A percentile compares a stretch with the other conserved stretches of the same genome.
phyloP scores from a whole-genome alignment of 768 basidiomycete genomes.

The Suillus paluster region DNA sequence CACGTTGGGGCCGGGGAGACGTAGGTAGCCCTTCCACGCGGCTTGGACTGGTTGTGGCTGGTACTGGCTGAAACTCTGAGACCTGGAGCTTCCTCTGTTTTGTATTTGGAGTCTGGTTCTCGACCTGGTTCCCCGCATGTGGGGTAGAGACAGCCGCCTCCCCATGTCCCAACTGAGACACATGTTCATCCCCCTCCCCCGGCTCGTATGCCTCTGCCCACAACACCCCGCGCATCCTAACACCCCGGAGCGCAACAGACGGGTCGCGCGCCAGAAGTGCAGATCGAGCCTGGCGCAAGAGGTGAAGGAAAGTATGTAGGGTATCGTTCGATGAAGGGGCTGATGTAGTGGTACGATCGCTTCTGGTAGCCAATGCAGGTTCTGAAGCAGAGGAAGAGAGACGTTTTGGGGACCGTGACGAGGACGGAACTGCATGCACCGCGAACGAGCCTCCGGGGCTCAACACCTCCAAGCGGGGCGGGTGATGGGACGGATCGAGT shows the following conservation, averaged over 20 bases:
- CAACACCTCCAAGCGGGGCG: conserved; percentile 62
- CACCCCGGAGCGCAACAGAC: conserved; percentile 1
- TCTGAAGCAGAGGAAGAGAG: conserved; percentile 4
- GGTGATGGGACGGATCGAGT: conserved; percentile 37
- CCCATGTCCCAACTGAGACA: neutral
- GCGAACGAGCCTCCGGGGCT: conserved; percentile 82
- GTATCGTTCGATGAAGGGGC: neutral
- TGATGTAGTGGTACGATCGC: neutral
- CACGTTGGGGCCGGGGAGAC: conserved; percentile 25
- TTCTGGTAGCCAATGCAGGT: neutral
- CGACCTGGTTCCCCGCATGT: neutral
- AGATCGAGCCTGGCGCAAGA: conserved; percentile 1
- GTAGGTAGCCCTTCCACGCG: neutral
- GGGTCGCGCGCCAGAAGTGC: conserved; percentile 2
- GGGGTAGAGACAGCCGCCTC: neutral
- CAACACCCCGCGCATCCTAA: conserved; percentile 5
- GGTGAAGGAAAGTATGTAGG: conserved; percentile 1
- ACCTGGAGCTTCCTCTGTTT: neutral
- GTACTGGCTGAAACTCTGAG: neutral
- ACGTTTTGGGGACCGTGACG: neutral
- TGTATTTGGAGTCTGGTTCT: too few relatives aligned
- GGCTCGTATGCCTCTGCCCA: conserved; percentile 7
- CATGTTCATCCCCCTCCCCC: neutral
- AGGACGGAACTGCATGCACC: conserved; percentile 62
- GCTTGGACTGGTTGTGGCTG: neutral